phyloP scores from a whole-genome alignment of 2,329 filamentous ascomycete genomes.

The Fusarium tanahbumbuense region DNA sequence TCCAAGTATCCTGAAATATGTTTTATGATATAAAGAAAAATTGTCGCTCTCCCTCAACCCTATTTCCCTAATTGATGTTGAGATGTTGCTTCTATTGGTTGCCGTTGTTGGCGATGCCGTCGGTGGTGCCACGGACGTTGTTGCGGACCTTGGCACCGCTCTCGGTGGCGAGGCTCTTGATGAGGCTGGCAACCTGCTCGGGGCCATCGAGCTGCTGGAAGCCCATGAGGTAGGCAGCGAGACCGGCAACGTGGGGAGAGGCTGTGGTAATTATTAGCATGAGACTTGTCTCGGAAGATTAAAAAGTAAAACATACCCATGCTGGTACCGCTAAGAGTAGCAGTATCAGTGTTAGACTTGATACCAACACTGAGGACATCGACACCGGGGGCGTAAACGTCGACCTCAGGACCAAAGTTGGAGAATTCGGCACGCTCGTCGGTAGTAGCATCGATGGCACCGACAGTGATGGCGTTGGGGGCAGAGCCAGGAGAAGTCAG shows the following conservation, averaged over 20 bases:
- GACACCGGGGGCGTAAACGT: slow-evolving; percentile 68
- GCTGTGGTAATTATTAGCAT: slow-evolving; percentile 53
- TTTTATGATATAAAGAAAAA: slow-evolving; percentile 32
- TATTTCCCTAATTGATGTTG: slow-evolving; percentile 16
- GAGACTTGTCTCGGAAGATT: background rate
- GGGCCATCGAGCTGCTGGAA: slow-evolving; percentile 61
- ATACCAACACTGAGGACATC: slow-evolving; percentile 65
- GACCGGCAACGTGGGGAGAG: slow-evolving; percentile 73
- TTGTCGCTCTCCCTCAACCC: slow-evolving; percentile 30
- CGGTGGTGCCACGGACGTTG: slow-evolving; percentile 60
- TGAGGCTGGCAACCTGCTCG: slow-evolving; percentile 56
- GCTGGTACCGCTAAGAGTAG: slow-evolving; percentile 64
- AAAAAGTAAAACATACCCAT: slow-evolving; percentile 59
- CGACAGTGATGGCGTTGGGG: slow-evolving; percentile 68
- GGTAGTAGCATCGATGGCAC: slow-evolving; percentile 64
- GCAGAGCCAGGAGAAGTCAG: slow-evolving; percentile 67
- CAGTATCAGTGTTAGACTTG: slow-evolving; percentile 58
- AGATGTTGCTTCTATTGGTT: slow-evolving; percentile 43
- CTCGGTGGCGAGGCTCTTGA: slow-evolving; percentile 64
- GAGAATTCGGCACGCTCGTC: slow-evolving; percentile 65
- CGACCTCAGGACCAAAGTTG: slow-evolving; percentile 67
- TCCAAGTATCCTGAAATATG: slow-evolving; percentile 40
- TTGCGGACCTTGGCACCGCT: slow-evolving; percentile 58
- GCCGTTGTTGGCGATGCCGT: slow-evolving; percentile 69
- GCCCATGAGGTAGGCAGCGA: slow-evolving; percentile 74